Evolutionary conservation across 176 grass and related monocot species (phyloP).

Genomic region (Carex parvula): DNA sequence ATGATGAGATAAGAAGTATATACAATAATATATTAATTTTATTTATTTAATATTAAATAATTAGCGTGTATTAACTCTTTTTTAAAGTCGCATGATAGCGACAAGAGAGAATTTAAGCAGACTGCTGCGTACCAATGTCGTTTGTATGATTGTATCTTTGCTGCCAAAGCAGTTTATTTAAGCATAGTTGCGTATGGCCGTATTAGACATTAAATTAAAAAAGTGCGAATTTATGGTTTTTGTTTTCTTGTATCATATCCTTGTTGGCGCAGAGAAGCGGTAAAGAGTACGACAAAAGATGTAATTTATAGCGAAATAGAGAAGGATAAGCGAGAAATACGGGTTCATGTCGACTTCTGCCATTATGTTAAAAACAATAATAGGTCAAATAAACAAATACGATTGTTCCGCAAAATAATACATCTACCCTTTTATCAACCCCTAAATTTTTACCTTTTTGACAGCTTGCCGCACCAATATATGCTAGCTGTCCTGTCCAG

Average conservation of each 20-base stretch:
- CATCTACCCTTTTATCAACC: not conserved
- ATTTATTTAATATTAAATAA: not conserved
- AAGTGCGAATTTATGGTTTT: not conserved
- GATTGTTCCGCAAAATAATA: not conserved
- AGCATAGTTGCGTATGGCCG: not conserved
- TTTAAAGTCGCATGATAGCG: not conserved
- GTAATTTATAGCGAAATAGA: not conserved
- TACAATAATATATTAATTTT: not conserved
- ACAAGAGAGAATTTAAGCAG: constrained; percentile 1
- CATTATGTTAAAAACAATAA: not conserved
- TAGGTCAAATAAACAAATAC: not conserved
- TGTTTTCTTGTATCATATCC: not conserved
- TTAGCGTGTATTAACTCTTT: not conserved
- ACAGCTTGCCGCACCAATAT: no score
- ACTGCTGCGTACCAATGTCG: constrained; percentile 2
- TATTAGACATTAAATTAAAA: not conserved
- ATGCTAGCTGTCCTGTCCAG: no score
- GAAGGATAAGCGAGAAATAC: constrained; percentile 8
- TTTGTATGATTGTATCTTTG: not conserved
- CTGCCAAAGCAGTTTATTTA: not conserved
- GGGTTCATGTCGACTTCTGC: constrained; percentile 13
- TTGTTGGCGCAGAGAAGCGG: not conserved
- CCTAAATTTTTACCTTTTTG: no score
- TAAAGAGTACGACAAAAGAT: not conserved
- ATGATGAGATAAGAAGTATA: no score